Percentiles rank a stretch among this genome's conserved stretches.
phyloP scores from a whole-genome alignment of 139 green algal species.

The Chlorella sp. region DNA sequence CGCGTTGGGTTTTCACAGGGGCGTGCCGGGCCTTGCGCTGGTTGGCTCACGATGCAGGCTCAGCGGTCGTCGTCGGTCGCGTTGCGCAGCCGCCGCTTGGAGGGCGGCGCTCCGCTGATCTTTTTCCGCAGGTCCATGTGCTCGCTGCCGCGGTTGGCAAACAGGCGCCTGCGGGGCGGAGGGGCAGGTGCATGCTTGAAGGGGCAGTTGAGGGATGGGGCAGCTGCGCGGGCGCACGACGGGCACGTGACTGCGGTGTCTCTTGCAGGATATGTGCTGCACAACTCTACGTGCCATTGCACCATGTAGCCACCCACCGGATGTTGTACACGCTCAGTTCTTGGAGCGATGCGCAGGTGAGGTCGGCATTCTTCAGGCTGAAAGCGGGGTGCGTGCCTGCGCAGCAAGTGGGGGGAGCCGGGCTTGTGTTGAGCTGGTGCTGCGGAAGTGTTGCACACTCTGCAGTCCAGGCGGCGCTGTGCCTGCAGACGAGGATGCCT shows the following conservation, averaged over 20 bases:
- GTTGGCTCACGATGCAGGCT: no score
- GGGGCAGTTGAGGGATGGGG: no score
- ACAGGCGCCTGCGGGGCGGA: constrained; percentile 40
- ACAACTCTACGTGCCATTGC: no score
- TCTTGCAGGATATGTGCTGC: no score
- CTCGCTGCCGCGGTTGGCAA: constrained; percentile 60
- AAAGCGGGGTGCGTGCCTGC: constrained; percentile 55
- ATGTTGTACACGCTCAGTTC: constrained; percentile 92
- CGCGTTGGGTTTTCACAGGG: not conserved
- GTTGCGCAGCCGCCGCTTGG: constrained; percentile 15
- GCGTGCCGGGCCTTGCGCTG: no score
- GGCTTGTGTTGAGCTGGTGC: no score
- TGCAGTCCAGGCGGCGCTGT: no score
- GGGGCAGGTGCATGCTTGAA: not conserved
- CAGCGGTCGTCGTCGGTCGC: constrained; percentile 12
- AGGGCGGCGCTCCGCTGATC: not conserved
- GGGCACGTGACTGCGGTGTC: no score
- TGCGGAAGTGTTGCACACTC: no score
- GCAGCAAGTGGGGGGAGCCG: no score
- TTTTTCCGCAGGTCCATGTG: constrained; percentile 69
- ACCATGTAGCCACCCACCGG: constrained; percentile 36
- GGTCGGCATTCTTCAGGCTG: constrained; percentile 81
- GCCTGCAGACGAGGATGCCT: no score
- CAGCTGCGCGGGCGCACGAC: no score
- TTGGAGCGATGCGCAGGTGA: constrained; percentile 74